Evolutionary conservation across 768 basidiomycete genomes (phyloP), one percentile per base, ranked within the genome.

Genomic region (Cytidiella melzeri): DNA sequence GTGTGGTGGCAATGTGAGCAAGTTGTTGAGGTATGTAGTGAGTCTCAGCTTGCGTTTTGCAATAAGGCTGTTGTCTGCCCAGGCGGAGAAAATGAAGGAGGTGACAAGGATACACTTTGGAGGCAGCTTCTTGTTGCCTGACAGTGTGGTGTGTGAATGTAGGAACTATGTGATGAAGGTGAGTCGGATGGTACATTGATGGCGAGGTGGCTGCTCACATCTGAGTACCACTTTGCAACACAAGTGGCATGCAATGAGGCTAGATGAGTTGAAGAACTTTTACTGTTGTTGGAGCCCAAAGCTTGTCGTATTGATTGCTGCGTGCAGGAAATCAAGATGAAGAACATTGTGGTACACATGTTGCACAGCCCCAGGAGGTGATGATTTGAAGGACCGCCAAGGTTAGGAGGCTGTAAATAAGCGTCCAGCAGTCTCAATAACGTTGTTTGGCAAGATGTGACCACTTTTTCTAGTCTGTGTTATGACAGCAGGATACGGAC

Each of bases 381-480:
- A 15, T 41, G 9, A 19, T 44, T 25, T 30, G 20, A 30, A 2
- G 38, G 11, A 18, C 7, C 18, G 4, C 44, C 15, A 10, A 26
- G 12, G 24, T 52, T 44, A 3, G 51, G 28, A 19, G 51, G 45
- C 25, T 89, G 85, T 47, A 92, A 70, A 61, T 89, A 85, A 1
- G 90, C 87, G 62, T 95, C 93, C 11, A 93, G 69, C 13, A 95
- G 71, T 65, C 93, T 94, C 50, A 96, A 77, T 10, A 95, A 69
- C n/a, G 80, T 87, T 3, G 83, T 90, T 64, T 95, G 93, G 56
- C 87, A 83, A 0, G 92, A 89, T 4, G 88, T 81, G 36, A 93
- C 77, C 11, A 82, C 73, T 67, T 92, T 90, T 41, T 76, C 80
- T 20, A 67, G 53, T 50, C 89, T 89, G 62, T 34, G 19, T 42